Evolutionary conservation across 2,329 filamentous ascomycete genomes (phyloP).

Genomic region (Epichloe coenophiala): DNA sequence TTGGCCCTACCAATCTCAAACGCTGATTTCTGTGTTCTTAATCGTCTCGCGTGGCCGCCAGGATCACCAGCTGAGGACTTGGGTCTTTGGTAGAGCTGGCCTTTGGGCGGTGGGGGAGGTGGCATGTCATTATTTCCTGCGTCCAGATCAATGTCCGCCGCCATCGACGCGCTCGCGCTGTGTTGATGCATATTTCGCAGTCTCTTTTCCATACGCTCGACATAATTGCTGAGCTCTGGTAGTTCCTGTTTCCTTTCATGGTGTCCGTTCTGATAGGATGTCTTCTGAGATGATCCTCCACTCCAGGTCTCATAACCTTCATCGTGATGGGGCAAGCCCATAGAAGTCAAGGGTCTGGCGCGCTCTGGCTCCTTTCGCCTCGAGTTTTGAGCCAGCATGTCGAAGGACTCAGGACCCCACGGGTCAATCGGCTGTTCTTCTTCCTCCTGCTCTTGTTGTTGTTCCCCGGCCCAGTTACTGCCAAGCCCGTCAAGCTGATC

Average conservation of each 20-base stretch:
- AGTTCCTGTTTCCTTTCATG: conserved; percentile 39
- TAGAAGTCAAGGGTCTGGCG: conserved; percentile 51
- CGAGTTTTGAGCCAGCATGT: conserved; percentile 28
- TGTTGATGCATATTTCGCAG: conserved; percentile 58
- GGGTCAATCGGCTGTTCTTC: conserved; percentile 47
- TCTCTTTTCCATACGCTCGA: conserved; percentile 80
- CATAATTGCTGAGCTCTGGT: conserved; percentile 71
- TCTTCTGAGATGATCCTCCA: conserved; percentile 37
- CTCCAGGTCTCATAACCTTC: conserved; percentile 48
- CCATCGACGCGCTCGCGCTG: conserved; percentile 24
- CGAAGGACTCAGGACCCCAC: conserved; percentile 87
- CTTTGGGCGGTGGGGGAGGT: conserved; percentile 53
- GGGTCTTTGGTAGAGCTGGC: conserved; percentile 35
- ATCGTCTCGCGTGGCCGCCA: conserved; percentile 27
- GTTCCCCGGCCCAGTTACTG: conserved; percentile 38
- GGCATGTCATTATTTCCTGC: conserved; percentile 34
- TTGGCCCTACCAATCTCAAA: conserved; percentile 53
- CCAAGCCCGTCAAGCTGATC: conserved; percentile 55
- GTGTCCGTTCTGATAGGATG: conserved; percentile 26
- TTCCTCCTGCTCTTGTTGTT: conserved; percentile 23
- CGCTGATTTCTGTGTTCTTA: conserved; percentile 58
- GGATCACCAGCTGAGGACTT: conserved; percentile 43
- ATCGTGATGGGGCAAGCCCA: conserved; percentile 52
- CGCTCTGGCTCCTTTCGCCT: conserved; percentile 14
- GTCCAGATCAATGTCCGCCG: conserved; percentile 6